Percentiles rank a stretch among this genome's conserved stretches.
phyloP scores from a whole-genome alignment of 139 green algal species.

The Astrephomene gubernaculifera region DNA sequence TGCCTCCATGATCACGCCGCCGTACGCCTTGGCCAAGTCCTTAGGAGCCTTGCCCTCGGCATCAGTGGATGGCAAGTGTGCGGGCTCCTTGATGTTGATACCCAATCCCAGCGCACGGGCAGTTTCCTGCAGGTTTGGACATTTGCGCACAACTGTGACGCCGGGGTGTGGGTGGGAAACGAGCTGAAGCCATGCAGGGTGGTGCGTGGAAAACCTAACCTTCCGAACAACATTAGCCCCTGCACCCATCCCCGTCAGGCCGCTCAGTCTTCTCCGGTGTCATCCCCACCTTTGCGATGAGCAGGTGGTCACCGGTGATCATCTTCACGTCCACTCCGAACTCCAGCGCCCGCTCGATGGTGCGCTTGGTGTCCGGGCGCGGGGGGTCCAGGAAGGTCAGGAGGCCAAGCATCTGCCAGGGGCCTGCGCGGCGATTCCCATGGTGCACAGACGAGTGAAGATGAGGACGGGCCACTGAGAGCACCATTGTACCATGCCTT shows the following conservation, averaged over 20 bases:
- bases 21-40: conserved; percentile 78
- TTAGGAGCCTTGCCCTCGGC: conserved; percentile 79
- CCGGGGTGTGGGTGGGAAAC: too few species aligned
- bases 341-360: conserved; percentile 80
- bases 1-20: conserved; percentile 76
- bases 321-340: conserved; percentile 92
- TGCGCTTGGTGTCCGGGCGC: conserved; percentile 85
- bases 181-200: too few species aligned
- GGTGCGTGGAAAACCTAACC: too few species aligned
- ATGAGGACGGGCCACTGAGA: too few species aligned
- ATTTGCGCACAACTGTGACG: too few species aligned
- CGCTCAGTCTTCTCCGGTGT: too few species aligned
- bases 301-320: conserved; percentile 87
- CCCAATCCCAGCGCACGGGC: conserved; percentile 81
- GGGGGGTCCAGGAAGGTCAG: conserved; percentile 93
- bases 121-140: too few species aligned
- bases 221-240: too few species aligned
- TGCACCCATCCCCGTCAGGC: too few species aligned
- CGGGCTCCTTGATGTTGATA: conserved; percentile 79
- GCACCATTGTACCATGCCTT: too few species aligned
- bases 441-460: too few species aligned
- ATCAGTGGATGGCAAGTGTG: conserved; percentile 63
- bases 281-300: conserved; percentile 80
- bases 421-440: too few species aligned
- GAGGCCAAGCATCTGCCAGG: conserved; percentile 85